Conservation (phyloP, 768 basidiomycete species). For the Xerocomus brunneocitrinus region DNA sequence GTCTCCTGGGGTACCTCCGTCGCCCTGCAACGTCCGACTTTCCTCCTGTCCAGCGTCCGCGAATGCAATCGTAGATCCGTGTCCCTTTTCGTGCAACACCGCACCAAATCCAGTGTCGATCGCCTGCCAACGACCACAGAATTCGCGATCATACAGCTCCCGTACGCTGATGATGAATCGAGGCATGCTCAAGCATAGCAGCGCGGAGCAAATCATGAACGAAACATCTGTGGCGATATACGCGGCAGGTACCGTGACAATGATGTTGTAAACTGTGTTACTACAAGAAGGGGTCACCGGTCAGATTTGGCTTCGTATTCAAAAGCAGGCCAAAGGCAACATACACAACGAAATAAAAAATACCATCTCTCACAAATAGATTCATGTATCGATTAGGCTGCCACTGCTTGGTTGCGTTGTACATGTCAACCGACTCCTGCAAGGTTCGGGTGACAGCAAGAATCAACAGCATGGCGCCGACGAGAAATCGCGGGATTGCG, state of each 20-base stretch:
- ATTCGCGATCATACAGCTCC: neutral
- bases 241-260: neutral
- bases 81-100: neutral
- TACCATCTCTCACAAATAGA: conserved; percentile 1
- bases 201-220: neutral
- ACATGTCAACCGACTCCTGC: neutral
- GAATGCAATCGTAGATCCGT: neutral
- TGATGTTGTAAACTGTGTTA: neutral
- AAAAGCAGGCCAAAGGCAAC: neutral
- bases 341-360: conserved; percentile 9
- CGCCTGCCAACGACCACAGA: neutral
- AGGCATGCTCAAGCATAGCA: neutral
- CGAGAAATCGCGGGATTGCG: neutral
- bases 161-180: neutral
- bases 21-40: neutral
- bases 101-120: neutral
- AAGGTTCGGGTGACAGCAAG: neutral
- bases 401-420: neutral
- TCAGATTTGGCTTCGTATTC: neutral
- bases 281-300: neutral
- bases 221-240: neutral
- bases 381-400: conserved; percentile 2
- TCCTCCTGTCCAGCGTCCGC: neutral
- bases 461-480: neutral
- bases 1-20: too few species aligned